Evolutionary conservation across 1,139 yeast genomes (phyloP), one percentile per base, ranked within the genome.

Genomic region (Candida sojae): DNA sequence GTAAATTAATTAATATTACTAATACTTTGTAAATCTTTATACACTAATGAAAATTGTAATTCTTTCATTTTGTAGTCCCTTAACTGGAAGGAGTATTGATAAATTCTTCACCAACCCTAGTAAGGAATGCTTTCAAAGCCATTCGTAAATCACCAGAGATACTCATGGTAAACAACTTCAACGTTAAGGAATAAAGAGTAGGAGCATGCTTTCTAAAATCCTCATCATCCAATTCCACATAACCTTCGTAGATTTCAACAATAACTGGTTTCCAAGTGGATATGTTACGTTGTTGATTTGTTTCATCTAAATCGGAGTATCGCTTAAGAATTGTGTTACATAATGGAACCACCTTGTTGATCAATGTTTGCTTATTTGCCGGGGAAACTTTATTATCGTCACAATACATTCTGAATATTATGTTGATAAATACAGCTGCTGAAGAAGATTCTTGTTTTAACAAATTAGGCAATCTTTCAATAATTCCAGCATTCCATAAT

Each of bases 211-310:
- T 68, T 36, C 66, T 66, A 66, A 93, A 92, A 64, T 93, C 97
- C 1, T 69, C 81, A 43, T 85, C 88, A 56, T 87, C 88, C 56
- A 93, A 78, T 59, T 84, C 89, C 42, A 82, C 79, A 61, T 86
- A 86, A 5, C 96, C 97, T 63, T 87, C 91, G 55, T 86, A 73
- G 32, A 93, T 86, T 60, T 88, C 96, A 39, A 88, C 86, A 38
- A 92, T 88, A 25, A 93, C 97, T 0, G 98, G 98, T 59, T 88
- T 80, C 95, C 97, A 88, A 3, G 96, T 86, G 26, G 81, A 75
- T 37, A 92, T 82, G 63, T 88, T 89, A 57, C 96, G 79, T 55
- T 86, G 89, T 67, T 91, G 90, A 44, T 84, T 82, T 37, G 81
- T 73, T 56, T 85, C 93, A 56, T 89, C 96, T 55, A 91, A 77